Conservation (phyloP, 495 filamentous ascomycete genomes). For the Pyrenula massariospora region DNA sequence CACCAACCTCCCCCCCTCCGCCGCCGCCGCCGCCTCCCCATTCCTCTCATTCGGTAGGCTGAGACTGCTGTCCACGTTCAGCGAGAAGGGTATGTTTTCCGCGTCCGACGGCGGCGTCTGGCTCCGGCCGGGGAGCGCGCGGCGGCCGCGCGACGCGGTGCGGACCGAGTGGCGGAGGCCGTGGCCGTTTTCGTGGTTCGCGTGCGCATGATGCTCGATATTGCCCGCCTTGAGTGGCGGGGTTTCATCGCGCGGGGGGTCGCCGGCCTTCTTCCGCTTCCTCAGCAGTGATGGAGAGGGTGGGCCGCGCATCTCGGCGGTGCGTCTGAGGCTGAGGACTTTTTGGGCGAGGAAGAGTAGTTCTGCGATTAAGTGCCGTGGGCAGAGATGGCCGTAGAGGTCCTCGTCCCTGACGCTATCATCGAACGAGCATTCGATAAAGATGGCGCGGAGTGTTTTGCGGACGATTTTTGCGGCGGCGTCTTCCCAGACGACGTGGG, state of each 20-base stretch:
- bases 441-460: conserved; percentile 61
- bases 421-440: conserved; percentile 92
- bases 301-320: conserved; percentile 10
- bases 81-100: background rate
- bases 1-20: background rate
- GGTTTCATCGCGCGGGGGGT: conserved; percentile 1
- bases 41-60: background rate
- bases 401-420: conserved; percentile 59
- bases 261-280: conserved; percentile 20
- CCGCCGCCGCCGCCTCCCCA: background rate
- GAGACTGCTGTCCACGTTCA: background rate
- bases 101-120: background rate
- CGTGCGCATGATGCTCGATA: background rate
- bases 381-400: conserved; percentile 81
- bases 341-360: conserved; percentile 56
- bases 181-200: background rate
- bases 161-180: background rate
- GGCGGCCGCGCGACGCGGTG: background rate
- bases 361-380: conserved; percentile 68
- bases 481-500: conserved; percentile 65
- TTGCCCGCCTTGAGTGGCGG: background rate
- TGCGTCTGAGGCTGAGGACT: conserved; percentile 35
- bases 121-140: background rate
- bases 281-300: background rate
- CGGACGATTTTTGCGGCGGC: conserved; percentile 70